Conservation (phyloP, 78 protist species). For the Dictyostelium brefeldianum region DNA sequence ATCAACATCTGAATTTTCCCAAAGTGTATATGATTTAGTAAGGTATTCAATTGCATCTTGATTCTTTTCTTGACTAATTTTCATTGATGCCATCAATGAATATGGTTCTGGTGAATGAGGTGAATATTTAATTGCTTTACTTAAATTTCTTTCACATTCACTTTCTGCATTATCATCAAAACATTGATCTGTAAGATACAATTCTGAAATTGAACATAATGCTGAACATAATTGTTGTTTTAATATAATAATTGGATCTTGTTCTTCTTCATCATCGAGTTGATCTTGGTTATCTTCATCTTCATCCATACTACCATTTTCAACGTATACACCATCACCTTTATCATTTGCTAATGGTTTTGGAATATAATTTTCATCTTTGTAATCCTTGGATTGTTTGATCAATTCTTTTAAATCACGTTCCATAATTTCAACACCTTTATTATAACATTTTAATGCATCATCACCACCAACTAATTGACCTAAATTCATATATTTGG, state of each 20-base stretch:
- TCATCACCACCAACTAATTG: slow-evolving; percentile 72
- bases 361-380: not conserved
- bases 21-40: slow-evolving; percentile 49
- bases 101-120: slow-evolving; percentile 76
- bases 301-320: not conserved
- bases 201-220: slow-evolving; percentile 76
- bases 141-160: slow-evolving; percentile 51
- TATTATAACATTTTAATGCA: slow-evolving; percentile 31
- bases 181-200: slow-evolving; percentile 84
- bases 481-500: slow-evolving; percentile 64
- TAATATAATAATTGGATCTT: not conserved
- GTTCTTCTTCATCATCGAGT: slow-evolving; percentile 33
- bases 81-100: slow-evolving; percentile 77
- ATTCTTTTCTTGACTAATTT: slow-evolving; percentile 76
- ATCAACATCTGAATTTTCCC: slow-evolving; percentile 46
- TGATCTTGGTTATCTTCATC: not conserved
- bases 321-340: not conserved
- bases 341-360: not conserved
- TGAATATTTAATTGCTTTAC: slow-evolving; percentile 42
- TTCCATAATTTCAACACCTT: slow-evolving; percentile 70
- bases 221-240: slow-evolving; percentile 73
- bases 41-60: slow-evolving; percentile 47
- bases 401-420: not conserved
- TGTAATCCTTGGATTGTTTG: not conserved
- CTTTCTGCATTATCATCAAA: slow-evolving; percentile 80